Conservation (phyloP, 2,329 filamentous ascomycete genomes). For the Cladosporium halotolerans region DNA sequence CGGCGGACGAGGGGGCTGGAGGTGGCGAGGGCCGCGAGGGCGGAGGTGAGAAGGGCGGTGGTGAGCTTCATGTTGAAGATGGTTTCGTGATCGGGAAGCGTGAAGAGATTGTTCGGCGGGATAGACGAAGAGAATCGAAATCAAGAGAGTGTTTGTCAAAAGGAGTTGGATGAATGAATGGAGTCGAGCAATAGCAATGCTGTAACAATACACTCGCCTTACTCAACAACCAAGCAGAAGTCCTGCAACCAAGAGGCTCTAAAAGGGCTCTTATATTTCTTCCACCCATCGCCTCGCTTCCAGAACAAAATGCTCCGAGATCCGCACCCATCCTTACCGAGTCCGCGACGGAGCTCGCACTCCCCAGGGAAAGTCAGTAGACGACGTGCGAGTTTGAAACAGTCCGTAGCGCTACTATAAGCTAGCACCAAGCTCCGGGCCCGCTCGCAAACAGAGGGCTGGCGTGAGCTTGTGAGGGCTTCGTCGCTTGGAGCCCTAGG, state of each 20-base stretch:
- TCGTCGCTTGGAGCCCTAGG: neutral
- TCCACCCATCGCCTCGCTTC: no score
- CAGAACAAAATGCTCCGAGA: neutral
- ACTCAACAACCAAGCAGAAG: no score
- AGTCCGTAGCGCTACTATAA: neutral
- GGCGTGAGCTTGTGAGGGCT: slow-evolving; percentile 2
- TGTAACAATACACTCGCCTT: no score
- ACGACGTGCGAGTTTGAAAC: slow-evolving; percentile 3
- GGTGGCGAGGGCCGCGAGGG: slow-evolving; percentile 15
- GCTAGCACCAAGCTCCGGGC: neutral
- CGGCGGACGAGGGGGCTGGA: slow-evolving; percentile 15
- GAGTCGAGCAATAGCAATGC: no score
- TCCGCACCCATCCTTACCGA: neutral
- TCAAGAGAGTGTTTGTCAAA: no score
- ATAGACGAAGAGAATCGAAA: no score
- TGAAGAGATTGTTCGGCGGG: neutral
- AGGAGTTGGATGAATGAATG: no score
- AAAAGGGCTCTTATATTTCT: no score
- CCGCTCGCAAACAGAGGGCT: slow-evolving; percentile 1
- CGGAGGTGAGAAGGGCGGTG: slow-evolving; percentile 12
- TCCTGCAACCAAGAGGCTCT: no score
- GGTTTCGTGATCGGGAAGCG: neutral
- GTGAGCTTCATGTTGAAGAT: slow-evolving; percentile 17
- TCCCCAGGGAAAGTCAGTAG: neutral
- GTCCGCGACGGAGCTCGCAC: neutral